Conservation (phyloP, 2,329 filamentous ascomycete genomes). For the Dothiorella sarmentorum region DNA sequence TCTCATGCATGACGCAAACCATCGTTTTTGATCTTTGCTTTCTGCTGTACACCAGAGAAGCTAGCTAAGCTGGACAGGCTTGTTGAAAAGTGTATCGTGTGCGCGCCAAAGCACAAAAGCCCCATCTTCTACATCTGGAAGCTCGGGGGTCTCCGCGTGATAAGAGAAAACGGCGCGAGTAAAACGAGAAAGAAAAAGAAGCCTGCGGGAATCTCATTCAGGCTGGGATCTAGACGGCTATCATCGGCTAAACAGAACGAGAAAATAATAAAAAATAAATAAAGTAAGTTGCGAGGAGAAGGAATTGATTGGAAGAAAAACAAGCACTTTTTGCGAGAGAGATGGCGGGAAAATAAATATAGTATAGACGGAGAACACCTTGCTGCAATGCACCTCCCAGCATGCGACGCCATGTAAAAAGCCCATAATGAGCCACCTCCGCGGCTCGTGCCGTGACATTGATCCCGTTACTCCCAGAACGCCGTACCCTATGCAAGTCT, state of each 20-base stretch:
- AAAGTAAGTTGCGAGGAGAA: constrained; percentile 5
- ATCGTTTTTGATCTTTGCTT: constrained; percentile 1
- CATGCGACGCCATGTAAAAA: constrained; percentile 18
- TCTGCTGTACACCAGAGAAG: constrained; percentile 6
- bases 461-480: constrained; percentile 18
- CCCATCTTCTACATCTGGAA: constrained; percentile 12
- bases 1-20: no score
- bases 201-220: constrained; percentile 19
- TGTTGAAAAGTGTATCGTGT: neutral
- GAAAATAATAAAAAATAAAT: constrained; percentile 3
- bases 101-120: neutral
- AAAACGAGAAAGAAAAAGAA: constrained; percentile 3
- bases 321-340: constrained; percentile 16
- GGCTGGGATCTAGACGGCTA: constrained; percentile 19
- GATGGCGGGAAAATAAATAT: constrained; percentile 4
- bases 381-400: constrained; percentile 18
- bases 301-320: neutral
- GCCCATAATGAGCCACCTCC: constrained; percentile 16
- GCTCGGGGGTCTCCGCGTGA: neutral
- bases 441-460: constrained; percentile 19
- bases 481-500: constrained; percentile 19
- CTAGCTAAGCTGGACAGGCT: neutral
- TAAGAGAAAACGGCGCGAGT: neutral
- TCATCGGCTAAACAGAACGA: constrained; percentile 15
- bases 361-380: constrained; percentile 18